Base-by-base conservation (phyloP, 306 rosid genomes). In the Glycine latifolia region DNA sequence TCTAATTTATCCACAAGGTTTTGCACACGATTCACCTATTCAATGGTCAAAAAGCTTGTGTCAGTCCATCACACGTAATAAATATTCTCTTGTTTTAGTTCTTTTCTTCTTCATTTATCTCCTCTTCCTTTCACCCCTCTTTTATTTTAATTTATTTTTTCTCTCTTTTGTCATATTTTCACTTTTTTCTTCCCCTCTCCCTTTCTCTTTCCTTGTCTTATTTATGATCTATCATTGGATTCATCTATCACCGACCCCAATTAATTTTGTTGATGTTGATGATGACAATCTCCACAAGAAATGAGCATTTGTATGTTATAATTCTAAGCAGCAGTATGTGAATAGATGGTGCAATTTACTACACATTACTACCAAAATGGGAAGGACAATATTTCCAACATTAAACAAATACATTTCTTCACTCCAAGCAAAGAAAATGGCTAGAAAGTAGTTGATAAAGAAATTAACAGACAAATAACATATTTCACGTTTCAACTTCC, bases 21-120 rank as follows among this genome's bases (percentile, higher is more conserved):
- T 77, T 87, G 90, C 78, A 87, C 85, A 3, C 86, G 90, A 3
- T 59, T 61, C 78, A 87, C 90, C 99, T 95, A 90, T 79, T 61
- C 76, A 85, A 48, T 66, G 52, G 66, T 15, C 53, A 56, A 17
- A 48, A 44, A 74, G 73, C 15, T 75, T 39, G 56, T 67, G 72
- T 81, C 20, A 71, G 60, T 48, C 12, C 13, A 48, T 26, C 68
- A n/a, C 14, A 43, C 39, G 37, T 55, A 73, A 61, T 76, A 76
- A n/a, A n/a, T n/a, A n/a, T n/a, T n/a, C n/a, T n/a, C n/a, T n/a
- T n/a, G n/a, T n/a, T n/a, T n/a, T n/a, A n/a, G n/a, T n/a, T n/a
- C n/a, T n/a, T n/a, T n/a, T n/a, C n/a, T n/a, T n/a, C n/a, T n/a
- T n/a, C n/a, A n/a, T n/a, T n/a, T n/a, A n/a, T n/a, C n/a, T n/a